A percentile compares a stretch with the other conserved stretches of the same genome.
These are phyloP conservation scores for Candida palmyrensis DNA, from an alignment of 805 yeast genomes.

Conservation along the genomic window DNA sequence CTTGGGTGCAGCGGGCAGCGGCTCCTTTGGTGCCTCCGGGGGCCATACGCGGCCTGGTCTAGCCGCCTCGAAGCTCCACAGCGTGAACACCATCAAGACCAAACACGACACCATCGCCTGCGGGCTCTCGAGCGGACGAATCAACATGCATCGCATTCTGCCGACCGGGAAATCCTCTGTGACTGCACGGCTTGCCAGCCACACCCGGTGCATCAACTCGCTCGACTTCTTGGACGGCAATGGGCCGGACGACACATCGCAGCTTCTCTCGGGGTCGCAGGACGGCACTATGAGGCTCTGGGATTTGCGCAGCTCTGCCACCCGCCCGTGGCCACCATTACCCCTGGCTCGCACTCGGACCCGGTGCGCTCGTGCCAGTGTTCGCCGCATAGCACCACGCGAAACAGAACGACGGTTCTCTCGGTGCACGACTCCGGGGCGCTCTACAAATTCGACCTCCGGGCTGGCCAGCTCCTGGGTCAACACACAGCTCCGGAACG, in stretches of 20 bases:
- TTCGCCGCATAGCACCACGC: conserved; percentile 44
- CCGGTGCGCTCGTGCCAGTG: conserved; percentile 56
- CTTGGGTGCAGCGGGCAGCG: conserved; percentile 8
- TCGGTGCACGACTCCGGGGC: conserved; percentile 88
- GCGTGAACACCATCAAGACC: conserved; percentile 36
- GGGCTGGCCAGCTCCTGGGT: conserved; percentile 24
- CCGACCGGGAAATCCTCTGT: conserved; percentile 28
- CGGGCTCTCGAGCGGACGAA: conserved; percentile 34
- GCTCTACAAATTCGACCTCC: conserved; percentile 80
- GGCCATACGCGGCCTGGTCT: not conserved
- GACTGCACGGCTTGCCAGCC: conserved; percentile 28
- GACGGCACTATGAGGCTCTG: conserved; percentile 75
- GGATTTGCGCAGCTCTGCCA: conserved; percentile 54
- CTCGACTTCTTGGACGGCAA: conserved; percentile 24
- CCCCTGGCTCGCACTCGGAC: conserved; percentile 57
- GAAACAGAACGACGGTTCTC: conserved; percentile 45
- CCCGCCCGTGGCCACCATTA: conserved; percentile 45
- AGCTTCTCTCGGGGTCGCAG: conserved; percentile 58
- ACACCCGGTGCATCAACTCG: conserved; percentile 38
- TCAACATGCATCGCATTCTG: conserved; percentile 26
- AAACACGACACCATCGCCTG: conserved; percentile 30
- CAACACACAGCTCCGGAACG: conserved; percentile 50
- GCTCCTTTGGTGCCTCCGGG: not conserved
- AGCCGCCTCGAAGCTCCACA: conserved; percentile 18
- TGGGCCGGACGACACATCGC: conserved; percentile 9